Evolutionary conservation across 352 stramenopile species (phyloP).

Genomic region (Hyaloperonospora brassicae): DNA sequence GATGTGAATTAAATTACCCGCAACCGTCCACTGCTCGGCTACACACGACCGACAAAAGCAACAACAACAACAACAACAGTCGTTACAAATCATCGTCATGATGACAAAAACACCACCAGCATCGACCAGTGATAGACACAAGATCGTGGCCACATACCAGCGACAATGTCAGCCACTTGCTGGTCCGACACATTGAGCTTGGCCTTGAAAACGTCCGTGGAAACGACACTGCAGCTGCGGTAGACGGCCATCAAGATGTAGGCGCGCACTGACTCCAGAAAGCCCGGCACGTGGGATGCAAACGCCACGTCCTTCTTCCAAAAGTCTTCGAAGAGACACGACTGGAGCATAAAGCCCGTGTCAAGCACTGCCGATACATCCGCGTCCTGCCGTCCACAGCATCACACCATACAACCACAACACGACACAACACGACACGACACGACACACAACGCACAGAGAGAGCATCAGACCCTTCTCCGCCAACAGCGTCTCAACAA

Average conservation of each 20-base stretch:
- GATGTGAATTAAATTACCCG: conserved; percentile 47
- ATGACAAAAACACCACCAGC: conserved; percentile 14
- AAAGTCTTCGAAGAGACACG: conserved; percentile 76
- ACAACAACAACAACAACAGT: conserved; percentile 6
- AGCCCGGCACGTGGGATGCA: conserved; percentile 54
- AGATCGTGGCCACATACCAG: conserved; percentile 25
- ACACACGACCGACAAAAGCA: conserved; percentile 4
- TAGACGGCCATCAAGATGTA: conserved; percentile 67
- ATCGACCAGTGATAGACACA: conserved; percentile 1
- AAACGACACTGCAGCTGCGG: conserved; percentile 68
- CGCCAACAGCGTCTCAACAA: no score
- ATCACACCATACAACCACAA: neutral
- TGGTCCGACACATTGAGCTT: conserved; percentile 66
- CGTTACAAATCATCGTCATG: no score
- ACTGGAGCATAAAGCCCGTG: conserved; percentile 65
- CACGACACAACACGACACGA: no score
- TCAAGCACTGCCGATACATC: conserved; percentile 49
- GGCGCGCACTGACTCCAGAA: conserved; percentile 61
- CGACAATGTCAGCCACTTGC: conserved; percentile 45
- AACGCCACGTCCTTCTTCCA: conserved; percentile 62
- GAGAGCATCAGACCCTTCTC: no score
- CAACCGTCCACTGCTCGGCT: conserved; percentile 66
- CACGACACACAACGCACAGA: no score
- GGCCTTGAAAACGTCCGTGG: conserved; percentile 47
- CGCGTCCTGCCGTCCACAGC: conserved; percentile 31